A percentile compares a stretch with the other conserved stretches of the same genome.
Conservation (phyloP, 2,329 filamentous ascomycete species). For the Ceratocystis variospora region DNA sequence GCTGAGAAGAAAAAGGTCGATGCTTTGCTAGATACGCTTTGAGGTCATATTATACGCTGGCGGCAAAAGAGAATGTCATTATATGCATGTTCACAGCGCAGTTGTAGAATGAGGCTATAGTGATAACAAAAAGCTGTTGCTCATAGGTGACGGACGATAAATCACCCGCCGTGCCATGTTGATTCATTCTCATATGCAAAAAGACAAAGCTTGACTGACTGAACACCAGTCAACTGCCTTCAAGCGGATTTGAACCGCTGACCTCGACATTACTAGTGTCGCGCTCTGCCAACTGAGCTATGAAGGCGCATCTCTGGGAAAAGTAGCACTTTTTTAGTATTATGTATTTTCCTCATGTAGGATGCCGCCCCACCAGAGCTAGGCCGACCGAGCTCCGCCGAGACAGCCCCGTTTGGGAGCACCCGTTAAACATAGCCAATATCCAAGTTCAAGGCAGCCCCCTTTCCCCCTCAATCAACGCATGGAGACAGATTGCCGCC, state of each 20-base stretch:
- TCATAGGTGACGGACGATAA: no score
- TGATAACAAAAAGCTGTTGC: no score
- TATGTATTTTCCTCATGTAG: not conserved
- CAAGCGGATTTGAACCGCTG: conserved; percentile 17
- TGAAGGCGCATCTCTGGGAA: not conserved
- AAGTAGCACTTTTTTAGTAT: not conserved
- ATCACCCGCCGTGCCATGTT: no score
- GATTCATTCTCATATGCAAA: not conserved
- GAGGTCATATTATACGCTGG: not conserved
- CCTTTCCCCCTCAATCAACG: no score
- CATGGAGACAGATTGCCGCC: no score
- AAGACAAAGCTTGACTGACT: not conserved
- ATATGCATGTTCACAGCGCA: not conserved
- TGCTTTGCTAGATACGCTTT: conserved; percentile 12
- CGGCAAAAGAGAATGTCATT: not conserved
- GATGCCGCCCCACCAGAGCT: no score
- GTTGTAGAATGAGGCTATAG: not conserved
- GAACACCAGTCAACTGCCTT: not conserved
- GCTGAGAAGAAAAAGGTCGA: conserved; percentile 13
- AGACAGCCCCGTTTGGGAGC: no score
- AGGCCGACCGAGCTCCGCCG: no score
- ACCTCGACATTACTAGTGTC: conserved; percentile 16
- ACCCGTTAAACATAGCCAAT: no score
- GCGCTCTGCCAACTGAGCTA: conserved; percentile 17
- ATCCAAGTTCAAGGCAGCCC: no score